Conservation (phyloP, 2,329 filamentous ascomycete genomes). For the Xylaria sp. region DNA sequence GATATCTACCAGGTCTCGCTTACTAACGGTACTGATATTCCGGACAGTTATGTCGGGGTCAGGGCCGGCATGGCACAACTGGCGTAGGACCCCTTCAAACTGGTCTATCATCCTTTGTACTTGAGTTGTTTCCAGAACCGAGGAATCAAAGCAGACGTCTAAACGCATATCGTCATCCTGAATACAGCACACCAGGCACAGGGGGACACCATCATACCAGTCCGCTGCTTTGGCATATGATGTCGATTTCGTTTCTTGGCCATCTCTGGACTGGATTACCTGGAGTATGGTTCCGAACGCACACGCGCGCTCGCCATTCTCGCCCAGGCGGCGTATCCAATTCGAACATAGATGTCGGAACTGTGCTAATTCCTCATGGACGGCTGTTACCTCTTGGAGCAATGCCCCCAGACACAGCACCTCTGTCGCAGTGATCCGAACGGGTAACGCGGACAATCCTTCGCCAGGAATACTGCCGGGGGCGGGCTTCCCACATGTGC, state of each 20-base stretch:
- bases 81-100: slow-evolving; percentile 29
- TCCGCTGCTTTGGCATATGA: slow-evolving; percentile 15
- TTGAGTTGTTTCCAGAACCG: slow-evolving; percentile 2
- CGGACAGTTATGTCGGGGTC: background rate
- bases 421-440: slow-evolving; percentile 16
- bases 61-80: slow-evolving; percentile 8
- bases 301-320: slow-evolving; percentile 3
- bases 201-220: slow-evolving; percentile 14
- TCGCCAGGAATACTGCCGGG: slow-evolving; percentile 4
- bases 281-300: slow-evolving; percentile 4
- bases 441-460: slow-evolving; percentile 9
- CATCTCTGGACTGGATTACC: background rate
- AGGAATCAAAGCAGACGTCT: slow-evolving; percentile 2
- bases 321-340: slow-evolving; percentile 4
- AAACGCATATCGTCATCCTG: slow-evolving; percentile 3
- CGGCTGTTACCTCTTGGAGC: slow-evolving; percentile 13
- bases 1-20: slow-evolving; percentile 5
- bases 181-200: slow-evolving; percentile 12
- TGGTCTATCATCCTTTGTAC: slow-evolving; percentile 20
- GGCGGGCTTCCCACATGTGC: slow-evolving; percentile 8
- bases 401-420: slow-evolving; percentile 9
- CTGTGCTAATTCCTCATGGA: slow-evolving; percentile 7
- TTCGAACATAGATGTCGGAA: slow-evolving; percentile 11
- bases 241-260: slow-evolving; percentile 3
- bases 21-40: background rate